A percentile compares a stretch with the other conserved stretches of the same genome.
phyloP scores from a whole-genome alignment of 192 early-diverging fungal genomes.

The Backusella sp. region DNA sequence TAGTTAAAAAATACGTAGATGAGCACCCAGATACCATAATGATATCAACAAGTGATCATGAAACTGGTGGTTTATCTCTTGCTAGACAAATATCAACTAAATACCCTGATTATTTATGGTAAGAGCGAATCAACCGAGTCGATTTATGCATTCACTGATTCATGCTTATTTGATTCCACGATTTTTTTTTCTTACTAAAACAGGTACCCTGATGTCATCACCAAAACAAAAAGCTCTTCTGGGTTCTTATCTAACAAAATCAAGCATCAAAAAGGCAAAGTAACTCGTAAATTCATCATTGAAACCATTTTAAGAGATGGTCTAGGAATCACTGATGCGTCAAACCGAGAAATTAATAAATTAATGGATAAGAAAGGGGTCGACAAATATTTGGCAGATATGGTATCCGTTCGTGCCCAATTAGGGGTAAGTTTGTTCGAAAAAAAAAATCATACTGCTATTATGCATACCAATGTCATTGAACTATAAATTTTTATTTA shows the following conservation, averaged over 20 bases:
- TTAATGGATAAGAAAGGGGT: conserved; percentile 14
- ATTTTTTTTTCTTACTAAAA: not conserved
- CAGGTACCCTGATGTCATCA: conserved; percentile 72
- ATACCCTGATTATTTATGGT: conserved; percentile 89
- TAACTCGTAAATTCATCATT: conserved; percentile 65
- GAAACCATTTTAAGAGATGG: conserved; percentile 37
- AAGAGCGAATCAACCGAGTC: not conserved
- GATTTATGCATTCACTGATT: not conserved
- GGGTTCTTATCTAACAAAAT: conserved; percentile 40
- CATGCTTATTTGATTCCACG: not conserved
- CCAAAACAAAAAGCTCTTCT: conserved; percentile 67
- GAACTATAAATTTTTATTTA: conserved; percentile 4
- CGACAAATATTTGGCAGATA: conserved; percentile 49
- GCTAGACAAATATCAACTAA: conserved; percentile 64
- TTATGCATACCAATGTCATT: not conserved
- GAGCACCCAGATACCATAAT: conserved; percentile 81
- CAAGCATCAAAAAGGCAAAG: conserved; percentile 38
- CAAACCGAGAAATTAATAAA: conserved; percentile 55
- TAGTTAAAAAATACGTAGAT: conserved; percentile 76
- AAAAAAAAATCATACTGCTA: not conserved
- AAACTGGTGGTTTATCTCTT: conserved; percentile 93
- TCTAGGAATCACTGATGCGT: conserved; percentile 74
- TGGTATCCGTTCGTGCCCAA: conserved; percentile 55
- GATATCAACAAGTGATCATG: conserved; percentile 95
- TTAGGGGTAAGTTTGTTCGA: conserved; percentile 45